Conservation (phyloP, 371 early-diverging fungal species). For the Rhizopus stolonifer region DNA sequence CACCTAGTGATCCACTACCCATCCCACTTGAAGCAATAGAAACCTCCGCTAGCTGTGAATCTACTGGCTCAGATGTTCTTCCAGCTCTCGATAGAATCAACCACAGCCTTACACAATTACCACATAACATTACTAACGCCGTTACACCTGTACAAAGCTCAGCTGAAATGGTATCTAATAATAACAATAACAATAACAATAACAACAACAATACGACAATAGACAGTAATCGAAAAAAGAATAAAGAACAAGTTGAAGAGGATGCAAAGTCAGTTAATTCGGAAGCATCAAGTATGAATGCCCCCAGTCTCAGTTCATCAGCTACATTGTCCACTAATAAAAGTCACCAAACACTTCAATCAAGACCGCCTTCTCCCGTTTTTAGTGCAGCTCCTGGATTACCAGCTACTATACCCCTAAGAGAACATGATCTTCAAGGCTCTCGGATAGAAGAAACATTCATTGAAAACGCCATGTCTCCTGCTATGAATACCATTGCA, state of each 20-base stretch:
- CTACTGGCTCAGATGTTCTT: constrained; percentile 20
- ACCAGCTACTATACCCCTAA: constrained; percentile 34
- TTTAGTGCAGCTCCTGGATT: constrained; percentile 39
- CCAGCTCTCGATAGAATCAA: constrained; percentile 11
- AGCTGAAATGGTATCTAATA: neutral
- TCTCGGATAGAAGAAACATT: constrained; percentile 31
- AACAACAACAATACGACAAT: neutral
- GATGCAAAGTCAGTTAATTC: constrained; percentile 30
- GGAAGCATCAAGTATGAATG: constrained; percentile 25
- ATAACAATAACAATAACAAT: neutral
- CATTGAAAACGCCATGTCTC: constrained; percentile 22
- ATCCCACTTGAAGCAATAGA: neutral
- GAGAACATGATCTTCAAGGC: constrained; percentile 17
- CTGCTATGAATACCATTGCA: constrained; percentile 42
- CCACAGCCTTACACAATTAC: neutral
- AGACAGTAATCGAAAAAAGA: neutral
- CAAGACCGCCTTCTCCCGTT: constrained; percentile 38
- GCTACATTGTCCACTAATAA: constrained; percentile 25
- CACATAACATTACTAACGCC: neutral
- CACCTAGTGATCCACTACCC: neutral
- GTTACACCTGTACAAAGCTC: neutral
- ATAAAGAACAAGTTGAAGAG: constrained; percentile 4
- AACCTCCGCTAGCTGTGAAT: neutral
- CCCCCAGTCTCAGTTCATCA: constrained; percentile 38
- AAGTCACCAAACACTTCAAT: constrained; percentile 24